Percentiles rank a stretch among this genome's conserved stretches.
These are phyloP conservation scores for Murraya koenigii DNA, from an alignment of 345 rosid species.

Conservation along the genomic window DNA sequence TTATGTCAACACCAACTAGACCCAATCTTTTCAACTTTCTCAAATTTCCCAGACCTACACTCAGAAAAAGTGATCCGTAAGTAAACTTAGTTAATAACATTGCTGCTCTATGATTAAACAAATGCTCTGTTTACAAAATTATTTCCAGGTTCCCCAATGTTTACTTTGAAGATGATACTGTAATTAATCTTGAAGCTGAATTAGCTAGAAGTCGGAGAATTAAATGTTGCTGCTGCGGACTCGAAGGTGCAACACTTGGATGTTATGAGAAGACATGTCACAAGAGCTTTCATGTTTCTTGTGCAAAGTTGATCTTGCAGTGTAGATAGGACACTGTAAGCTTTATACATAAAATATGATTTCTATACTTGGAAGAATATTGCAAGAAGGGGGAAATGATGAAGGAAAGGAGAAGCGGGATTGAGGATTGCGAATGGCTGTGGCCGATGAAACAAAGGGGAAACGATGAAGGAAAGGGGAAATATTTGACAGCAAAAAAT, in stretches of 20 bases:
- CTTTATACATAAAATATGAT: conserved; percentile 2
- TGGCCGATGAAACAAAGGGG: too few species aligned
- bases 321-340: conserved; percentile 93
- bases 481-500: too few species aligned
- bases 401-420: too few species aligned
- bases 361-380: neutral
- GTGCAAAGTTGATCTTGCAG: conserved; percentile 65
- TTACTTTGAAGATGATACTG: conserved; percentile 62
- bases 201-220: conserved; percentile 76
- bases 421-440: too few species aligned
- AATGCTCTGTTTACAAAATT: neutral
- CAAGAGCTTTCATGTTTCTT: conserved; percentile 71
- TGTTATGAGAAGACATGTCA: conserved; percentile 77
- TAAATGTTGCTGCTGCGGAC: conserved; percentile 73
- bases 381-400: too few species aligned
- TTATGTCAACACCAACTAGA: too few species aligned
- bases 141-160: conserved; percentile 87
- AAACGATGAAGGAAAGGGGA: too few species aligned
- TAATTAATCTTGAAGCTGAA: conserved; percentile 82
- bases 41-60: too few species aligned
- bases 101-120: too few species aligned
- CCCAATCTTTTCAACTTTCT: too few species aligned
- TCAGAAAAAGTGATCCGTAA: too few species aligned
- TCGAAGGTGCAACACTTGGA: conserved; percentile 95
- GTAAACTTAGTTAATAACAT: too few species aligned